These are phyloP conservation scores for Erodium chrysanthum DNA, from an alignment of 441 rosid genomes.

Conservation along the genomic window DNA sequence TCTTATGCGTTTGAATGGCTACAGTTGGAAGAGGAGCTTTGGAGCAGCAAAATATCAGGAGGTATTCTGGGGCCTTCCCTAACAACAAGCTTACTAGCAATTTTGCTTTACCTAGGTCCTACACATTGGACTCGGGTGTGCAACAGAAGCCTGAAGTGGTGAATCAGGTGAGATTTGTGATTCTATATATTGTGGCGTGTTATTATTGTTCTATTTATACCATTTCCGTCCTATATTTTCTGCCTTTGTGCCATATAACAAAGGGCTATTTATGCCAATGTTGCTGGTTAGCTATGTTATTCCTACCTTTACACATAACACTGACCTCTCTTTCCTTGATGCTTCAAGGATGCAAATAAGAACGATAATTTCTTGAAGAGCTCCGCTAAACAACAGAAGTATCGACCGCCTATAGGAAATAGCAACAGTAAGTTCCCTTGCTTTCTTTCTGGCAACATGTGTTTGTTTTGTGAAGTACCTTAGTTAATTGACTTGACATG, in stretches of 20 bases:
- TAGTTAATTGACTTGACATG: neutral
- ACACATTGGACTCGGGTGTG: constrained; percentile 18
- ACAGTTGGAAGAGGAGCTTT: constrained; percentile 44
- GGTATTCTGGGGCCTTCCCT: constrained; percentile 33
- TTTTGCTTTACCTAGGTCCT: constrained; percentile 35
- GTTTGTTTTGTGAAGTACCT: neutral
- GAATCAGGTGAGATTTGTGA: constrained; percentile 32
- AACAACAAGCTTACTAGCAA: constrained; percentile 36
- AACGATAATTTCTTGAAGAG: constrained; percentile 34
- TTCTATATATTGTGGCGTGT: too few relatives aligned
- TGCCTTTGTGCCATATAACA: too few relatives aligned
- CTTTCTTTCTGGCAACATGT: neutral
- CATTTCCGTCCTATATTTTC: too few relatives aligned
- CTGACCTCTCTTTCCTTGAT: neutral
- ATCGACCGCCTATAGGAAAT: constrained; percentile 63
- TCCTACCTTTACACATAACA: neutral
- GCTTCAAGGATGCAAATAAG: constrained; percentile 40
- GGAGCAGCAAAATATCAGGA: constrained; percentile 43
- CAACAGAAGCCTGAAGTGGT: constrained; percentile 55
- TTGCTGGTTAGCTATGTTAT: neutral
- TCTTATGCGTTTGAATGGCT: constrained; percentile 12
- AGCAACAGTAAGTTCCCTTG: constrained; percentile 52
- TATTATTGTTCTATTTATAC: too few relatives aligned
- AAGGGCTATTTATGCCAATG: neutral
- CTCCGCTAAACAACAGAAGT: constrained; percentile 36